Evolutionary conservation across 805 yeast genomes (phyloP).

Genomic region (Lachancea sp.): DNA sequence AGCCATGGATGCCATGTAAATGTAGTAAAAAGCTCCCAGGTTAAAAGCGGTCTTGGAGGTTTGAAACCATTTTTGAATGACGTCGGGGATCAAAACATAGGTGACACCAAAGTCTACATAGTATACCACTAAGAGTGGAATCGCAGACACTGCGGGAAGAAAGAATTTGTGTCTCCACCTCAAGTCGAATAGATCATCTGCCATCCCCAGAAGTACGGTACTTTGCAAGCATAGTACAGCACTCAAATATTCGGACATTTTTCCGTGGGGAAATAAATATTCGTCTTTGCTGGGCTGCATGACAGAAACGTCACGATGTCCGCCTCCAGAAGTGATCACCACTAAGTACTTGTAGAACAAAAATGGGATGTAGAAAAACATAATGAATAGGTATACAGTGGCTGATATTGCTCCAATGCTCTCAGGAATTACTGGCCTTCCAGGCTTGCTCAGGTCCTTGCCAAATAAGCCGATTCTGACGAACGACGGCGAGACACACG

Average conservation of each 20-base stretch:
- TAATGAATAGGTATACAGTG: conserved; percentile 66
- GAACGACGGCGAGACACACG: conserved; percentile 60
- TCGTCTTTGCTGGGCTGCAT: conserved; percentile 13
- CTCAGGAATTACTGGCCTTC: conserved; percentile 76
- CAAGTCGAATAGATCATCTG: conserved; percentile 92
- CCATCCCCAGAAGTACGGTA: conserved; percentile 77
- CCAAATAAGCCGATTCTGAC: conserved; percentile 79
- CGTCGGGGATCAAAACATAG: conserved; percentile 71
- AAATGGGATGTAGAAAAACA: conserved; percentile 84
- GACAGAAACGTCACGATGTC: conserved; percentile 36
- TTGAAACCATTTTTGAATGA: conserved; percentile 40
- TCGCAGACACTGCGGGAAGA: conserved; percentile 87
- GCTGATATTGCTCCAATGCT: conserved; percentile 90
- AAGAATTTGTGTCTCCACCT: conserved; percentile 98
- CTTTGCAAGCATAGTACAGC: conserved; percentile 79
- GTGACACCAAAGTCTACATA: conserved; percentile 93
- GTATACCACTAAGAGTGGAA: conserved; percentile 86
- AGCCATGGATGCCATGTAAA: conserved; percentile 84
- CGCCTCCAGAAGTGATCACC: conserved; percentile 52
- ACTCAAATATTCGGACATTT: conserved; percentile 78
- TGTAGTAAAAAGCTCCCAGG: conserved; percentile 72
- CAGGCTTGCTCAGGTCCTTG: conserved; percentile 70
- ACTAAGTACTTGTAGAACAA: conserved; percentile 72
- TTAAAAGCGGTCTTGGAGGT: conserved; percentile 45
- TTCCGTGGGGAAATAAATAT: conserved; percentile 63